Evolutionary conservation across 192 early-diverging fungal species (phyloP), one percentile per base, ranked within the genome.

Genomic region (Entophlyctis helioformis): DNA sequence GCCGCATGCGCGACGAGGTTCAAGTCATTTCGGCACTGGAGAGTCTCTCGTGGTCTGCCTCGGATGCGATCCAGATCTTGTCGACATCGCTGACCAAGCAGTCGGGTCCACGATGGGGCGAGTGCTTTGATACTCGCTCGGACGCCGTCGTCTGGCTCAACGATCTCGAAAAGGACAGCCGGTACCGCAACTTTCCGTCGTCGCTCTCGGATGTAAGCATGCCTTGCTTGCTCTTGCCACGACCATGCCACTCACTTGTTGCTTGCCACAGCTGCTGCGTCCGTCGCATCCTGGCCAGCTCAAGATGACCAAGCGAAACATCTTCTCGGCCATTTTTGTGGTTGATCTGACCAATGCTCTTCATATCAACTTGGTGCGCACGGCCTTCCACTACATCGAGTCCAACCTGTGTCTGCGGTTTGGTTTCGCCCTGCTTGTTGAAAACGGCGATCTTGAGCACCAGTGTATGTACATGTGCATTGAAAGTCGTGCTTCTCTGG

Each of bases 121-220:
- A 65, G 5, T 51, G 74, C 1, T 93, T 87, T 58, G 91, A 96
- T 54, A 79, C 87, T 23, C 85, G 89, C 26, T 78, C 84, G 20
- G 70, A 74, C 34, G 26, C 66, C 1, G 57, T 89, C 13, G 42
- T 84, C 19, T 98, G 95, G 95, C 69, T 81, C 58, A 98, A 96
- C 57, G 85, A 98, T 59, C 60, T 98, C 18, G 89, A 88, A 49
- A 82, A 66, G 15, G 95, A 98, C 50, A 36, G 46, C 0, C 69
- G 80, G 12, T 98, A 96, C 59, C 46, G 60, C 1, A 38, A 51
- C 22, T 93, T 84, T 84, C 72, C 85, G 5, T 39, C 49, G 2
- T 58, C 69, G 13, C 26, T 86, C 12, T 49, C 43, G 39, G 63
- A 60, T n/a, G n/a, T n/a, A n/a, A n/a, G n/a, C n/a, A n/a, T n/a